phyloP scores from a whole-genome alignment of 352 stramenopile species.

The Albugo candida region DNA sequence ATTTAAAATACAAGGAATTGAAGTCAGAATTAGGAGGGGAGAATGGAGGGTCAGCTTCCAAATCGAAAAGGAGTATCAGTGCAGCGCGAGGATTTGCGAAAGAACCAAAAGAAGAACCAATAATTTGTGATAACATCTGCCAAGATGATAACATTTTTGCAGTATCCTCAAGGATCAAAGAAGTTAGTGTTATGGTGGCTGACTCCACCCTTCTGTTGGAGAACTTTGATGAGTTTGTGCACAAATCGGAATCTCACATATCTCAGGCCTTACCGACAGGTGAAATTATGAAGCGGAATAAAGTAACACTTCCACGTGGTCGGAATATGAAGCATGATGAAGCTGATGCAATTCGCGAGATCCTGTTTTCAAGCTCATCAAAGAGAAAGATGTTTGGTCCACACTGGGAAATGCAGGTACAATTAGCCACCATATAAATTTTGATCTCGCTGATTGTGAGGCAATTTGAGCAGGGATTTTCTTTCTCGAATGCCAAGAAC shows the following conservation, averaged over 20 bases:
- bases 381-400: slow-evolving; percentile 32
- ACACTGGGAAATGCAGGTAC: slow-evolving; percentile 51
- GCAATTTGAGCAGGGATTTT: slow-evolving; percentile 26
- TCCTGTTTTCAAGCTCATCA: slow-evolving; percentile 27
- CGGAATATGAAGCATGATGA: too few relatives aligned
- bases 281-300: background rate
- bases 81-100: background rate
- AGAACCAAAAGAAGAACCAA: too few relatives aligned
- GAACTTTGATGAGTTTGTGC: too few relatives aligned
- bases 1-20: slow-evolving; percentile 71
- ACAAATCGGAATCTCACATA: too few relatives aligned
- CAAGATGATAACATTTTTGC: too few relatives aligned
- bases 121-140: too few relatives aligned
- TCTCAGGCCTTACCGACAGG: too few relatives aligned
- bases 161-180: background rate
- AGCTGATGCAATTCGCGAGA: slow-evolving; percentile 21
- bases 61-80: background rate
- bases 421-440: background rate
- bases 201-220: too few relatives aligned
- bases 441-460: background rate
- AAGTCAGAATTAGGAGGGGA: slow-evolving; percentile 21
- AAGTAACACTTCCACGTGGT: too few relatives aligned
- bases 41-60: slow-evolving; percentile 12
- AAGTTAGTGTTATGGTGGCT: background rate
- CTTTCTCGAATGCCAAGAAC: slow-evolving; percentile 23